Conservation (phyloP, 768 basidiomycete species). For the Auriscalpium microsporum region DNA sequence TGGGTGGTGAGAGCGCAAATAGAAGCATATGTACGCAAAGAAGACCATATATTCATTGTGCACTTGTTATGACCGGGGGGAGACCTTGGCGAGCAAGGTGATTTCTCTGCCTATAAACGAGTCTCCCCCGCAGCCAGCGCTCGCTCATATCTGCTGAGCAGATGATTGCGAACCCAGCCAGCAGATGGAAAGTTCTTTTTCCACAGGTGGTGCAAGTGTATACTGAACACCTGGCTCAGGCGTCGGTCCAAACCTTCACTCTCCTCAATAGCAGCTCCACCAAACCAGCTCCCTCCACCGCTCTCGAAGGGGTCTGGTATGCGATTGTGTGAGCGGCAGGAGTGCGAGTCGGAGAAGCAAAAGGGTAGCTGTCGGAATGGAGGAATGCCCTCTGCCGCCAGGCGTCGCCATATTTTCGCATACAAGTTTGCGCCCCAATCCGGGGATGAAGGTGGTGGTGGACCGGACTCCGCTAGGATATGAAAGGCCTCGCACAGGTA, state of each 20-base stretch:
- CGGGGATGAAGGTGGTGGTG: slow-evolving; percentile 74
- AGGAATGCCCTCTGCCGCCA: slow-evolving; percentile 59
- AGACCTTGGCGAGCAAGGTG: too few relatives aligned
- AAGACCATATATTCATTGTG: too few relatives aligned
- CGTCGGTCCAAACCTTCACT: slow-evolving; percentile 56
- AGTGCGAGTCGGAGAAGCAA: slow-evolving; percentile 88
- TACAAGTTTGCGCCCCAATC: slow-evolving; percentile 95
- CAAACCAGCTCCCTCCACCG: slow-evolving; percentile 55
- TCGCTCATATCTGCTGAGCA: slow-evolving; percentile 57
- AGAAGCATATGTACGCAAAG: too few relatives aligned
- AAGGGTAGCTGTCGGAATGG: slow-evolving; percentile 93
- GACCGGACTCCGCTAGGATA: slow-evolving; percentile 54
- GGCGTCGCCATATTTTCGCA: slow-evolving; percentile 81
- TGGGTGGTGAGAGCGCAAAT: too few relatives aligned
- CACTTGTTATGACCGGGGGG: too few relatives aligned
- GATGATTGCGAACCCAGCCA: slow-evolving; percentile 82
- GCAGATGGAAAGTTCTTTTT: slow-evolving; percentile 71
- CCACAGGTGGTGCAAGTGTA: slow-evolving; percentile 97
- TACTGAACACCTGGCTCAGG: slow-evolving; percentile 67
- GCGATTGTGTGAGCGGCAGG: slow-evolving; percentile 87
- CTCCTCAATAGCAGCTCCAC: slow-evolving; percentile 49
- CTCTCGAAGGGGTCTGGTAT: slow-evolving; percentile 81
- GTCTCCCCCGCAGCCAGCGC: slow-evolving; percentile 12
- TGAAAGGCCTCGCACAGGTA: slow-evolving; percentile 97
- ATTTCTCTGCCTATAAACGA: not conserved